Conservation (phyloP, 129 eudicot genomes). For the Flaveria bidentis region DNA sequence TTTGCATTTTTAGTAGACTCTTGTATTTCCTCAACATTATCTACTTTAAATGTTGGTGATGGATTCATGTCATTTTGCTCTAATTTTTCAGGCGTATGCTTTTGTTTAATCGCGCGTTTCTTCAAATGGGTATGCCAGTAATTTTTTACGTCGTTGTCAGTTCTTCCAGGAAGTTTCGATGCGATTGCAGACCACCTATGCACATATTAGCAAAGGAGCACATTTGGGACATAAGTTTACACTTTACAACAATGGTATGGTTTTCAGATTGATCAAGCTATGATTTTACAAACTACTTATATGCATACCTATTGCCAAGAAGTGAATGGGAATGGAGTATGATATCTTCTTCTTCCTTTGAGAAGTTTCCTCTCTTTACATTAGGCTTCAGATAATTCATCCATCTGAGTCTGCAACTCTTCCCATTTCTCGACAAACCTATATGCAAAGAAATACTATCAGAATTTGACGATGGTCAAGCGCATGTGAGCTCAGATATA, state of each 20-base stretch:
- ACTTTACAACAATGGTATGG: neutral
- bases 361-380: slow-evolving; percentile 38
- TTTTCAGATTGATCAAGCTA: neutral
- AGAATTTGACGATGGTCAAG: neutral
- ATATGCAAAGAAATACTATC: slow-evolving; percentile 1
- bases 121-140: slow-evolving; percentile 45
- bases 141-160: slow-evolving; percentile 47
- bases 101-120: slow-evolving; percentile 20
- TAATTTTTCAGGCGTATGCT: neutral
- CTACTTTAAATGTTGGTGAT: neutral
- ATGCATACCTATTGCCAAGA: slow-evolving; percentile 27
- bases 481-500: neutral
- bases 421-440: slow-evolving; percentile 45
- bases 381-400: slow-evolving; percentile 42
- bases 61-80: neutral
- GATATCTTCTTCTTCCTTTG: slow-evolving; percentile 38
- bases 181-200: slow-evolving; percentile 49
- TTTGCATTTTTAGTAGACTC: neutral
- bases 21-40: neutral
- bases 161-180: slow-evolving; percentile 44
- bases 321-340: slow-evolving; percentile 27
- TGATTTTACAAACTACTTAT: neutral
- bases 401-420: slow-evolving; percentile 54
- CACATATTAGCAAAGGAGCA: neutral
- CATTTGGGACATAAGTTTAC: neutral